These are phyloP conservation scores for Boeremia lycopersici DNA, from an alignment of 2,329 filamentous ascomycete species.

Conservation along the genomic window DNA sequence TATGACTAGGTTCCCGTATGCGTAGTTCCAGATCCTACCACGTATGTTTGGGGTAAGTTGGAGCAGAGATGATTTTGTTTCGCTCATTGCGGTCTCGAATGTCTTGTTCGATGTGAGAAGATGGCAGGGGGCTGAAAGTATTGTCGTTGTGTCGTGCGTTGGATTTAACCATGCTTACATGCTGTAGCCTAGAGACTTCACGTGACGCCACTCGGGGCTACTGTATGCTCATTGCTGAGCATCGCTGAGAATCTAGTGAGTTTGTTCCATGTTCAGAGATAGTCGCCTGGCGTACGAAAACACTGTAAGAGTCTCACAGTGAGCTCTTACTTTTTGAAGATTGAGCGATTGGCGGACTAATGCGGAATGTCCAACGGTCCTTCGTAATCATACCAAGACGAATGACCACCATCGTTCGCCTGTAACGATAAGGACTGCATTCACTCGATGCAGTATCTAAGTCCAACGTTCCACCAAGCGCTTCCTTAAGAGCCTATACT, in stretches of 20 bases:
- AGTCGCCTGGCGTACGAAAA: too few species aligned
- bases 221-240: too few species aligned
- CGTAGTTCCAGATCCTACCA: constrained; percentile 3
- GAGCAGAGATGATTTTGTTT: neutral
- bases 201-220: too few species aligned
- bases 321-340: too few species aligned
- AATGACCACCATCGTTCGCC: neutral
- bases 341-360: too few species aligned
- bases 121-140: neutral
- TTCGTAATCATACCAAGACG: neutral
- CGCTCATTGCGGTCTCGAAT: neutral
- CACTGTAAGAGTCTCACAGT: too few species aligned
- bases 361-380: too few species aligned
- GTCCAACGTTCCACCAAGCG: neutral
- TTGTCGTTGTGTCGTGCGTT: neutral
- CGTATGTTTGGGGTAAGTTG: constrained; percentile 1
- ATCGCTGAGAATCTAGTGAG: too few species aligned
- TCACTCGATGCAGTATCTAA: neutral
- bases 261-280: too few species aligned
- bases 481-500: too few species aligned
- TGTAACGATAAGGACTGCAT: neutral
- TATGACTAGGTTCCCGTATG: constrained; percentile 1
- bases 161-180: neutral
- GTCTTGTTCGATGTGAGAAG: too few species aligned
- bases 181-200: constrained; percentile 1